Evolutionary conservation across 2,329 filamentous ascomycete species (phyloP), one percentile per base, ranked within the genome.

Genomic region (Hirsutella thompsonii): DNA sequence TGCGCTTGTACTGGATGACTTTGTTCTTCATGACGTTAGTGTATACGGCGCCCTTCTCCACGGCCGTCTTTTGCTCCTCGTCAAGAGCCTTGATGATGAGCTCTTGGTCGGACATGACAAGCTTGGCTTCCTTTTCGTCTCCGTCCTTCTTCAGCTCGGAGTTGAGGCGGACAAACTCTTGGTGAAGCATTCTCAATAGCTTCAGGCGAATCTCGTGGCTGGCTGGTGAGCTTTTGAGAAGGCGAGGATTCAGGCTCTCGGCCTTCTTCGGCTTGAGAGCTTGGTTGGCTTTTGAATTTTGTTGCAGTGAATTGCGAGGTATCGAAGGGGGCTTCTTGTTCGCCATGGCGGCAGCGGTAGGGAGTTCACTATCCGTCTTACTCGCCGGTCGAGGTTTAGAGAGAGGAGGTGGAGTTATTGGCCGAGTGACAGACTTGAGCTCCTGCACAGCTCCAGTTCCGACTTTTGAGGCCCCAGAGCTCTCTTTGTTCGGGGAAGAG

Each of bases 21-120:
- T 79, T 79, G 48, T 87, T 83, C 55, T 89, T 93, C 57, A 96
- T 77, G 20, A 88, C 68, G 51, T 94, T 94, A 8, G 73, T 68
- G 54, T 98, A 98, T 21, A 96, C 76, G 0, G 72, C 61, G 2
- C 72, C 63, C 44, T 81, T 81, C 14, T 80, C 76, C 11, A 68
- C 68, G 1, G 88, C 88, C 8, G 77, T 66, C 29, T 74, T 74
- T 55, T 94, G 79, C 61, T 98, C 93, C 45, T 89, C 78, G 49
- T 90, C 82, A 2, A 90, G 64, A 1, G 78, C 76, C 45, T 76
- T 67, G 48, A 72, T 74, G 46, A 88, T 81, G 19, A 89, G 66
- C 36, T 80, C 73, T 53, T 85, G 77, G 1, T 76, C 67, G 1
- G 72, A 73, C 37, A 87, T 57, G 14, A 79, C 53, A 2, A 84